Base-by-base conservation (phyloP, 305 asterid genomes). In the Solanum hybrid region DNA sequence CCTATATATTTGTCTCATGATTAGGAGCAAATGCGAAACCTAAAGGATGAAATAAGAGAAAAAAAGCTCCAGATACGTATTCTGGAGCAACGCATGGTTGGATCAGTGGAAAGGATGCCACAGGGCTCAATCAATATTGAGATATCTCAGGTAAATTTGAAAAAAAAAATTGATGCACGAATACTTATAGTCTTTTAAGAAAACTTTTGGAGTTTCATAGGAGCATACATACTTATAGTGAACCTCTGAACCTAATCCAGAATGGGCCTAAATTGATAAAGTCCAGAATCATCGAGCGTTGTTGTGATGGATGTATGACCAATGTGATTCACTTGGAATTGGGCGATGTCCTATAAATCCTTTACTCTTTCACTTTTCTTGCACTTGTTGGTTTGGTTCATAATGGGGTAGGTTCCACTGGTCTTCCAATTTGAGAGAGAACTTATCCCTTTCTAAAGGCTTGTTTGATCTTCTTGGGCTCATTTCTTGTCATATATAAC, bases 61-160 rank as follows among this genome's bases (percentile, higher is more conserved):
- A 96, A 96, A 93, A 95, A 93, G 89, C 91, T 64, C 61, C 98
- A 95, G 89, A 96, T 96, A 92, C 93, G 92, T 89, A 90, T 92
- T 88, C 91, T 96, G 78, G 98, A 96, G 93, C 97, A 95, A 89
- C 97, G 96, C 33, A 94, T 96, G 96, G 93, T 95, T 93, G 96
- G 98, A 89, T 96, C 98, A 57, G 96, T 92, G 89, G 96, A 95
- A 94, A 91, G 91, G 81, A 90, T 93, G 86, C 94, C 96, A 6
- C 93, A 92, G 76, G 93, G 93, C 86, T 93, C 96, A 81, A 95
- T 91, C 90, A 71, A 85, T 91, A 89, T 89, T 69, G 97, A 93
- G 91, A 92, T 94, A 91, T 93, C 96, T 89, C 97, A 96, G 96
- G 98, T 96, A 87, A 51, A 94, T 90, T 79, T 31, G 18, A 75